Evolutionary conservation across 306 rosid species (phyloP).

Genomic region (Coriaria nepalensis): DNA sequence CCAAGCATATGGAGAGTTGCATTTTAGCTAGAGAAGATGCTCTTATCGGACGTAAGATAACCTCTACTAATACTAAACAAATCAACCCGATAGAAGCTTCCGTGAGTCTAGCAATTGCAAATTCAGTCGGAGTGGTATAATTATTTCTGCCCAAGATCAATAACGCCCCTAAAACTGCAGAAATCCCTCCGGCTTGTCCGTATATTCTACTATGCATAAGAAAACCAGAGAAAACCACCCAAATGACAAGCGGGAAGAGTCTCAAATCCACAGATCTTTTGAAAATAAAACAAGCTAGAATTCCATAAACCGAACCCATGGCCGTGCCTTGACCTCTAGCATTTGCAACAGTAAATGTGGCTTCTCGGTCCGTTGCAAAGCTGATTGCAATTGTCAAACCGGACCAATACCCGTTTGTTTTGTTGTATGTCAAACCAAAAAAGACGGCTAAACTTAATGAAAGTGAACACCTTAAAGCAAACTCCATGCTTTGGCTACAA

Average conservation of each 20-base stretch:
- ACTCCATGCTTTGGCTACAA: constrained; percentile 22
- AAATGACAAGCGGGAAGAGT: constrained; percentile 47
- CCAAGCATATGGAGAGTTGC: constrained; percentile 38
- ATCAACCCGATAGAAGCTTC: constrained; percentile 61
- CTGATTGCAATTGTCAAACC: constrained; percentile 63
- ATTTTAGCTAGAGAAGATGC: constrained; percentile 54
- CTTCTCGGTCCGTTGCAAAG: constrained; percentile 40
- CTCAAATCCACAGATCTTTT: constrained; percentile 19
- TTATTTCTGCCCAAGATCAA: constrained; percentile 57
- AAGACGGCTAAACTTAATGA: constrained; percentile 57
- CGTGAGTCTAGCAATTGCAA: constrained; percentile 49
- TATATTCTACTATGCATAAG: constrained; percentile 62
- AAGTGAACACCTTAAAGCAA: constrained; percentile 63
- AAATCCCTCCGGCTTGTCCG: constrained; percentile 70
- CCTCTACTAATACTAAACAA: constrained; percentile 42
- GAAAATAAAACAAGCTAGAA: constrained; percentile 37
- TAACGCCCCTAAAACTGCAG: constrained; percentile 64
- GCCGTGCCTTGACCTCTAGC: constrained; percentile 75
- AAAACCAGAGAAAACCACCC: constrained; percentile 49
- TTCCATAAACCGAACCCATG: constrained; percentile 65
- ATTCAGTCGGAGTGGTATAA: constrained; percentile 41
- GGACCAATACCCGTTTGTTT: constrained; percentile 53
- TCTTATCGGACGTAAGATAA: constrained; percentile 37
- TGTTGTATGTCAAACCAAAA: constrained; percentile 44
- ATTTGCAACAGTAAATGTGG: constrained; percentile 48